Evolutionary conservation across 768 basidiomycete genomes (phyloP).

Genomic region (Strobilomyces dryophilus): DNA sequence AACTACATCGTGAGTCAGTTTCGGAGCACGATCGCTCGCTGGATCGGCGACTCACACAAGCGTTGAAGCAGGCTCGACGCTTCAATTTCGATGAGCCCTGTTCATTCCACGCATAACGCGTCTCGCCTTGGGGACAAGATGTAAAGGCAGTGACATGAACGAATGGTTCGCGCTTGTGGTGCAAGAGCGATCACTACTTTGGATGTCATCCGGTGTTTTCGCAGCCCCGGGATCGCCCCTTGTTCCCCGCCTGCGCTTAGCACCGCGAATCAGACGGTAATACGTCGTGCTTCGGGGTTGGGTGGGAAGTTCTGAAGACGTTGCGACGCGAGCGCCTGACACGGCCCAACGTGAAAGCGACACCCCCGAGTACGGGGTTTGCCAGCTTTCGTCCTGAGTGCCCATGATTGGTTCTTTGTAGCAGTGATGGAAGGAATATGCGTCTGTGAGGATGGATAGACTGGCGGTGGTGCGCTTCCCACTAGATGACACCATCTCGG

Average conservation of each 20-base stretch:
- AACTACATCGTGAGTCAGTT: background rate
- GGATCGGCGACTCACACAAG: background rate
- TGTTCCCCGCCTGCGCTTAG: too few species aligned
- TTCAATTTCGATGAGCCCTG: background rate
- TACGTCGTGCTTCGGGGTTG: rapidly evolving
- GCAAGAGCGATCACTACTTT: too few species aligned
- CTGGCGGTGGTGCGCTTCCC: too few species aligned
- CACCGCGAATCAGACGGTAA: background rate
- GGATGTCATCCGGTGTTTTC: background rate
- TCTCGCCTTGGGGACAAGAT: background rate
- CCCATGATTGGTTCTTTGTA: too few species aligned
- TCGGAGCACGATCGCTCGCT: background rate
- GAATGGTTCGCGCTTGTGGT: too few species aligned
- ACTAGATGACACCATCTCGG: too few species aligned
- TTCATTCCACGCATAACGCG: background rate
- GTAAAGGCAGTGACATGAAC: background rate
- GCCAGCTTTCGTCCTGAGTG: too few species aligned
- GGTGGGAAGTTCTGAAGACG: background rate
- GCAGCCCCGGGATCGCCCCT: background rate
- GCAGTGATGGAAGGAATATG: too few species aligned
- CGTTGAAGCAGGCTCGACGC: background rate
- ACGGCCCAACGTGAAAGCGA: background rate
- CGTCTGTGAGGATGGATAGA: too few species aligned
- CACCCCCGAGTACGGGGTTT: too few species aligned
- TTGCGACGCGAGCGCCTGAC: background rate